Evolutionary conservation across 352 stramenopile genomes (phyloP), one percentile per base, ranked within the genome.

Genomic region (Elongisporangium prolatum): DNA sequence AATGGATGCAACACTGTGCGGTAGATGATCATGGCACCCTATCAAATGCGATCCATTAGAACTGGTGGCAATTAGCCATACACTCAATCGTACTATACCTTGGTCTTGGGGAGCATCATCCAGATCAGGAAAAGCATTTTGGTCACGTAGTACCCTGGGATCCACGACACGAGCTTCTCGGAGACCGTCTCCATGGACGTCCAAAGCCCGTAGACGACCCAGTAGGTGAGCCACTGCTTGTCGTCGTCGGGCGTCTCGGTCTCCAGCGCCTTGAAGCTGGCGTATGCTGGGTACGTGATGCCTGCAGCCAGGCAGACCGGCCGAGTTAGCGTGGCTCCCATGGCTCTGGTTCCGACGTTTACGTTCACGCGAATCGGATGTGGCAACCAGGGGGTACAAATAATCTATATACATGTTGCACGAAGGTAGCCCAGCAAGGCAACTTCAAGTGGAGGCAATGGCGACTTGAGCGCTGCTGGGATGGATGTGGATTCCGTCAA

Each of bases 71-170:
- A 17, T 37, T 9, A 11, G 34, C 34, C 56, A 44, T 58, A 57
- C 5, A 38, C 21, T 54, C 6, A 1, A 24, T 63, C 10, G 7
- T 71, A 28, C 70, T 77, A 25, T 74, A 91, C 65, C 67, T 77
- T 82, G 20, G 93, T 97, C 75, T 96, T 88, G 5, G 92, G 94
- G 22, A 98, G 71, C 87, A 99, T 98, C 60, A 96, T 86, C 94
- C 95, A 98, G 51, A 98, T 77, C 52, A 99, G 84, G 64, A 99
- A 97, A 20, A 96, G 84, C 58, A 96, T 81, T 75, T 98, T 99
- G 67, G 95, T 90, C 4, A 95, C 56, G 66, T 96, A 98, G 71
- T 98, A 99, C 53, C 97, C 97, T 1, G 96, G 96, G 58, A 99
- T 85, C 60, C 84, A 84, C 25, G 63, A 68, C 37, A 84, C 56